Percentiles rank a stretch among this genome's conserved stretches.
These are phyloP conservation scores for Isatis tinctoria DNA, from an alignment of 345 rosid genomes.

Conservation along the genomic window DNA sequence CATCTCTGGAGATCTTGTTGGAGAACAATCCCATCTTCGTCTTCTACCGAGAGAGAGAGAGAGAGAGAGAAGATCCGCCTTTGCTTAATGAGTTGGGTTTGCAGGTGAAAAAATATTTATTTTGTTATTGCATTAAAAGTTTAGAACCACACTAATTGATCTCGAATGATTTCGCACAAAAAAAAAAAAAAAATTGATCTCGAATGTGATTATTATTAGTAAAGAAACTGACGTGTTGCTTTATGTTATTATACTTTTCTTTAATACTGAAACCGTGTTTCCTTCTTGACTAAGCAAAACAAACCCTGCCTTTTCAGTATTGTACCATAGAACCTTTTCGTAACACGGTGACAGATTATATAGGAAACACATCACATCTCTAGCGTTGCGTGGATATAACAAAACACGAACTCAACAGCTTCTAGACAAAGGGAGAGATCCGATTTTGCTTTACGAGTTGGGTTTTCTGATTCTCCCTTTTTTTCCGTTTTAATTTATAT, in stretches of 20 bases:
- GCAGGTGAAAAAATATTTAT: no score
- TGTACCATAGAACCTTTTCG: not conserved
- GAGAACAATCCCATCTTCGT: slow-evolving; percentile 55
- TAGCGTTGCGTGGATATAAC: not conserved
- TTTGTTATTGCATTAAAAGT: no score
- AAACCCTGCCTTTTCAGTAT: not conserved
- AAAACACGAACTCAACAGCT: not conserved
- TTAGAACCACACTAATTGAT: no score
- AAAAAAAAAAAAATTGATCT: no score
- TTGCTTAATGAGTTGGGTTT: not conserved
- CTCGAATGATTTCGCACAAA: no score
- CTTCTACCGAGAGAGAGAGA: not conserved
- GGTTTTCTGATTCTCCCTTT: no score
- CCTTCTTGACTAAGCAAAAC: not conserved
- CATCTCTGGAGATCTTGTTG: slow-evolving; percentile 46
- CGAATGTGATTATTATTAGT: no score
- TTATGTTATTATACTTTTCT: not conserved
- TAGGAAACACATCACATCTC: not conserved
- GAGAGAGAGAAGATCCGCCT: not conserved
- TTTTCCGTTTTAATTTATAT: no score
- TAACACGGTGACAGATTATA: not conserved
- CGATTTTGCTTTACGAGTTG: no score
- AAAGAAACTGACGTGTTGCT: no score
- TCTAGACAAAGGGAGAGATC: no score
- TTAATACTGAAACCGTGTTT: not conserved